A percentile compares a stretch with the other conserved stretches of the same genome.
These are phyloP conservation scores for Ottelia alismoides DNA, from an alignment of 106 monocot species.

Conservation along the genomic window DNA sequence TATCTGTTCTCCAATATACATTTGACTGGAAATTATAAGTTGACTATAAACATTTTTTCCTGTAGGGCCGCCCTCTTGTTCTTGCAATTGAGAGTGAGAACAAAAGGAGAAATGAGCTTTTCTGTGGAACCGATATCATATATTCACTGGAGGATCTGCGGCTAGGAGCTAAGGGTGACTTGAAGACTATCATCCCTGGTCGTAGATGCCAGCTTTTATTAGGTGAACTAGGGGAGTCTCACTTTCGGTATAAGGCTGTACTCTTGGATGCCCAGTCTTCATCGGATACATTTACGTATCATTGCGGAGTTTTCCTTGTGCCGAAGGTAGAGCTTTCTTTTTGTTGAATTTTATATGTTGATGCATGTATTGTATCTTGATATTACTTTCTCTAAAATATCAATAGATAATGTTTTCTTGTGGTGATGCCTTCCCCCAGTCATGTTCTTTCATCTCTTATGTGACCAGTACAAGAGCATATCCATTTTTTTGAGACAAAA, in stretches of 20 bases:
- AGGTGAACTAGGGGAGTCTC: conserved; percentile 56
- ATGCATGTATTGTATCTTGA: no score
- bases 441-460: no score
- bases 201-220: conserved; percentile 51
- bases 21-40: no score
- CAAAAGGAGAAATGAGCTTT: conserved; percentile 32
- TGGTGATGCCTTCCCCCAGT: no score
- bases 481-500: no score
- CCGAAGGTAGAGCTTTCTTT: no score
- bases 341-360: no score
- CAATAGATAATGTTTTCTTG: no score
- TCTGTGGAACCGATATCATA: conserved; percentile 32
- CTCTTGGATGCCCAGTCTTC: conserved; percentile 58
- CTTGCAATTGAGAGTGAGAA: conserved; percentile 68
- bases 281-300: conserved; percentile 43
- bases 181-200: conserved; percentile 53
- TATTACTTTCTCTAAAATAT: no score
- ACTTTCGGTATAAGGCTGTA: conserved; percentile 55
- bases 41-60: conserved; percentile 7
- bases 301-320: conserved; percentile 81
- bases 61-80: conserved; percentile 38
- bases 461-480: no score
- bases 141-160: conserved; percentile 60
- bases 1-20: no score
- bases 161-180: conserved; percentile 59